Evolutionary conservation across 2,329 filamentous ascomycete species (phyloP).

Genomic region (Paracamarosporium sp.): DNA sequence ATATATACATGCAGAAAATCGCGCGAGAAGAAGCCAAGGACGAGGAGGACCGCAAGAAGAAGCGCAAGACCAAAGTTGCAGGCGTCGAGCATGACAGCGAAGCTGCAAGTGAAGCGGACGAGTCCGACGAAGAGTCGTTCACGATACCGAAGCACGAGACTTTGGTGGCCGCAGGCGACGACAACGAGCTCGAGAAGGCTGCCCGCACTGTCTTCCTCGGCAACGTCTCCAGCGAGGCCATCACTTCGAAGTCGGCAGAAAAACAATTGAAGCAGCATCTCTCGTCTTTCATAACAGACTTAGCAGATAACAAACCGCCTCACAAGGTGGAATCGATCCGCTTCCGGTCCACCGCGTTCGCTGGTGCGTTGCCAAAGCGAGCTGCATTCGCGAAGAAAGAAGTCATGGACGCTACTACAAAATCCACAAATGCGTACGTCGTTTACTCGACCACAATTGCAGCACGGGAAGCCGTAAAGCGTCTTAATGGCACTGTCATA

Average conservation of each 20-base stretch:
- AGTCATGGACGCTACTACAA: constrained; percentile 88
- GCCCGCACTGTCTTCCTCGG: constrained; percentile 89
- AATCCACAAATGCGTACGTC: constrained; percentile 91
- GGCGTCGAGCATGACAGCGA: constrained; percentile 21
- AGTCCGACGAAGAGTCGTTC: constrained; percentile 60
- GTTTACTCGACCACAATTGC: constrained; percentile 81
- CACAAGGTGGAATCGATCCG: constrained; percentile 89
- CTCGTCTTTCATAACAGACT: constrained; percentile 71
- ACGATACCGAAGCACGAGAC: constrained; percentile 59
- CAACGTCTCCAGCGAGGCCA: constrained; percentile 84
- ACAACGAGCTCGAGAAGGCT: constrained; percentile 79
- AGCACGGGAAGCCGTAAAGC: constrained; percentile 75
- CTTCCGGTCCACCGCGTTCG: constrained; percentile 91
- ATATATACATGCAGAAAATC: constrained; percentile 72
- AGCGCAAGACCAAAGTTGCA: constrained; percentile 29
- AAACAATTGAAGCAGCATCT: constrained; percentile 80
- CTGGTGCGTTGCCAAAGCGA: constrained; percentile 82
- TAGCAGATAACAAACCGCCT: constrained; percentile 53
- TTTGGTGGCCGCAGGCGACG: constrained; percentile 47
- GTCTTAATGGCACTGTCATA: constrained; percentile 83
- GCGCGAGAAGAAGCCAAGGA: constrained; percentile 55
- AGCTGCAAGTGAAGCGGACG: constrained; percentile 26
- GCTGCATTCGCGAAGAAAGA: constrained; percentile 93
- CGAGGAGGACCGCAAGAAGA: constrained; percentile 46
- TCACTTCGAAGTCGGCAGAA: constrained; percentile 81